Conservation (phyloP, 2,329 filamentous ascomycete genomes). For the Cryphonectria carpinicola region DNA sequence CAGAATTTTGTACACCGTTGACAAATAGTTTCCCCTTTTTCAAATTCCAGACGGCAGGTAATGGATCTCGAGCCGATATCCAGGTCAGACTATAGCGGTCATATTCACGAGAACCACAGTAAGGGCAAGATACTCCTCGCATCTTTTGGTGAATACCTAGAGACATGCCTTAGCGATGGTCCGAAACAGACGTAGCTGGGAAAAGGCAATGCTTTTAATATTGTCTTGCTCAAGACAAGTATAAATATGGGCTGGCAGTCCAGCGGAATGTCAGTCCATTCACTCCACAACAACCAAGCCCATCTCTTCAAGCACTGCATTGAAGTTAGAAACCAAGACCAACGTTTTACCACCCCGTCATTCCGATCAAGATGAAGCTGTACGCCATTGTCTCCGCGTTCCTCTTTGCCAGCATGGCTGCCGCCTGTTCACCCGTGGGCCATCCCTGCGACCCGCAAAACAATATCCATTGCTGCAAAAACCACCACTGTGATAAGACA, state of each 20-base stretch:
- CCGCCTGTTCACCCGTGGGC: neutral
- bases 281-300: neutral
- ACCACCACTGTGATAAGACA: neutral
- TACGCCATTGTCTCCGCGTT: neutral
- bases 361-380: neutral
- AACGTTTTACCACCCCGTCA: neutral
- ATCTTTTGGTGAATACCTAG: no score
- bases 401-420: neutral
- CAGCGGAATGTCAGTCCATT: neutral
- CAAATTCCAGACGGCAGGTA: no score
- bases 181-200: neutral
- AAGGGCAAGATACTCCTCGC: no score
- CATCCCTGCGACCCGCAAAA: neutral
- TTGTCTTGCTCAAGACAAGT: neutral
- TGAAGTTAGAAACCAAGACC: neutral
- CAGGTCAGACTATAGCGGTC: no score
- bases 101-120: no score
- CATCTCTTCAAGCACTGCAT: neutral
- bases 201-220: neutral
- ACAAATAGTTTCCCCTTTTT: no score
- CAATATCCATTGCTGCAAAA: neutral
- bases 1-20: no score
- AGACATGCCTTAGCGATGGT: neutral
- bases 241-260: neutral
- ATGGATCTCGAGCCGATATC: no score